These are phyloP conservation scores for Fusarium sp. DNA, from an alignment of 2,329 filamentous ascomycete genomes.

Conservation along the genomic window DNA sequence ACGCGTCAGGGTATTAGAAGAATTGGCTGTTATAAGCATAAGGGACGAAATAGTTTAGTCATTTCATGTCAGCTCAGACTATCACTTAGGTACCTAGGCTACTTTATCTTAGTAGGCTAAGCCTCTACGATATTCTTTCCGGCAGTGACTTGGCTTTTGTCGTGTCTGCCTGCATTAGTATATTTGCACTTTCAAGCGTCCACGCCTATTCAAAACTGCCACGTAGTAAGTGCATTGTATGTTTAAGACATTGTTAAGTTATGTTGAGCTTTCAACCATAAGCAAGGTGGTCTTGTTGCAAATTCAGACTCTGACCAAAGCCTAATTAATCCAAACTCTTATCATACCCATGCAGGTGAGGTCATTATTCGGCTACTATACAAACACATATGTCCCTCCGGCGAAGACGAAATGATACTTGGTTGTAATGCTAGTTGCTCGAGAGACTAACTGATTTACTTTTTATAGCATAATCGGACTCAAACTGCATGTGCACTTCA, in stretches of 20 bases:
- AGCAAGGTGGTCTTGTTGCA: background rate
- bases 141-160: background rate
- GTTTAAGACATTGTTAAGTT: background rate
- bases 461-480: background rate
- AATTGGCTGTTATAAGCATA: background rate
- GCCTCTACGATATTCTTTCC: background rate
- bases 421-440: background rate
- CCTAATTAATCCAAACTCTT: background rate
- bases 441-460: background rate
- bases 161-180: background rate
- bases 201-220: background rate
- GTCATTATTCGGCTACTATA: background rate
- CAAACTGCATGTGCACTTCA: background rate
- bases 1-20: background rate
- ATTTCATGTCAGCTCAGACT: background rate
- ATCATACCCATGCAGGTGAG: background rate
- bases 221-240: slow-evolving; percentile 1
- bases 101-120: background rate
- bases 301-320: background rate
- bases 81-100: background rate
- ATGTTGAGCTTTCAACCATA: background rate
- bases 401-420: background rate
- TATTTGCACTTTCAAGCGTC: slow-evolving; percentile 8
- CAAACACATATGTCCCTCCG: background rate
- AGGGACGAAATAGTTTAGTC: background rate